These are phyloP conservation scores for Wallemia hederae DNA, from an alignment of 1,284 basidiomycete species.

Conservation along the genomic window DNA sequence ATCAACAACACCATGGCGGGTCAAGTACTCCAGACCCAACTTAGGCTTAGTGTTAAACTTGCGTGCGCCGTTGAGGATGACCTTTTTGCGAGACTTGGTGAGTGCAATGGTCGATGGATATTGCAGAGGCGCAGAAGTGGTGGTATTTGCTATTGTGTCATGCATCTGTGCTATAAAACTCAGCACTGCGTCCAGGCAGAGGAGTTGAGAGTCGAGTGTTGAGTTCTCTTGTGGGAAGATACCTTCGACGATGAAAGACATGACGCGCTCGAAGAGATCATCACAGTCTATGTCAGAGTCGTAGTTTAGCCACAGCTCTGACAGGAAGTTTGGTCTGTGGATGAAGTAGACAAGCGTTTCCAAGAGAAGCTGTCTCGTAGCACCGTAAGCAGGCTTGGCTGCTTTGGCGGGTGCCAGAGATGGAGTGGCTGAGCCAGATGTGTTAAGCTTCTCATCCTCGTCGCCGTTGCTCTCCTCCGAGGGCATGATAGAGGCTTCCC, in stretches of 20 bases:
- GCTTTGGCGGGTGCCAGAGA: slow-evolving; percentile 28
- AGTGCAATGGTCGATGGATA: slow-evolving; percentile 30
- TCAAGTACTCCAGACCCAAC: slow-evolving; percentile 59
- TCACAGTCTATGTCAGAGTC: slow-evolving; percentile 92
- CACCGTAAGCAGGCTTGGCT: slow-evolving; percentile 21
- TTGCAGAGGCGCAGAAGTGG: slow-evolving; percentile 10
- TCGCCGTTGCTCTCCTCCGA: slow-evolving; percentile 25
- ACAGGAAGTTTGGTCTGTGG: slow-evolving; percentile 60
- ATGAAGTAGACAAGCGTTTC: slow-evolving; percentile 63
- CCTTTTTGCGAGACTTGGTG: slow-evolving; percentile 56
- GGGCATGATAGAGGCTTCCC: slow-evolving; percentile 21
- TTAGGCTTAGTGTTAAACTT: slow-evolving; percentile 94
- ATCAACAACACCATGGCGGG: slow-evolving; percentile 59
- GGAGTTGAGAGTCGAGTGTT: slow-evolving; percentile 48
- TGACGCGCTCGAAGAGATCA: slow-evolving; percentile 72
- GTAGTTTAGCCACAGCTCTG: slow-evolving; percentile 83
- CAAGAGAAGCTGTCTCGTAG: slow-evolving; percentile 64
- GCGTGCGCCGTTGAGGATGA: slow-evolving; percentile 53
- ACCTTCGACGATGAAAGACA: slow-evolving; percentile 60
- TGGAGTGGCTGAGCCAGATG: slow-evolving; percentile 5
- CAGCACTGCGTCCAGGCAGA: slow-evolving; percentile 67
- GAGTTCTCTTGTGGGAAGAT: slow-evolving; percentile 18
- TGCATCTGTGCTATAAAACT: slow-evolving; percentile 61
- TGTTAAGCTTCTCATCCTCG: slow-evolving; percentile 4
- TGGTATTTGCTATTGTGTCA: background rate